These are phyloP conservation scores for Candida patagonica DNA, from an alignment of 805 yeast species.

Conservation along the genomic window DNA sequence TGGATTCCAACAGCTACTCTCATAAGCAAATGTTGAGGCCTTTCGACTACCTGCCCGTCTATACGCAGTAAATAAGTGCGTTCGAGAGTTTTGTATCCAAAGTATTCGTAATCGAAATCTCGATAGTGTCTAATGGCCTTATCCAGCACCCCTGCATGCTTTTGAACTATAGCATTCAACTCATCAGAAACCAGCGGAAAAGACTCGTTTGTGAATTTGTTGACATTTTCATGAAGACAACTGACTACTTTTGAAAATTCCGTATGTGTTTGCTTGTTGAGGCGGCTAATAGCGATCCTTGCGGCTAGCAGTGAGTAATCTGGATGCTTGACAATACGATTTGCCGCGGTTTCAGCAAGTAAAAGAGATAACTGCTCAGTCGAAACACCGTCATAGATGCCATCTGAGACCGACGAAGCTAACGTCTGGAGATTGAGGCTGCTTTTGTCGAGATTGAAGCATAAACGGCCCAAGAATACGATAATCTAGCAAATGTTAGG, in stretches of 20 bases:
- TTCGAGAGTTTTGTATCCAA: conserved; percentile 88
- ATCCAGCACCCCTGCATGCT: conserved; percentile 58
- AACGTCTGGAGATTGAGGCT: neutral
- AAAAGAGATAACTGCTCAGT: conserved; percentile 76
- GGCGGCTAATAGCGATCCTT: conserved; percentile 85
- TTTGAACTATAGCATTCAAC: conserved; percentile 52
- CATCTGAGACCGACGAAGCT: conserved; percentile 34
- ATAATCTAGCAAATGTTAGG: too few species aligned
- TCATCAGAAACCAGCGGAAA: conserved; percentile 65
- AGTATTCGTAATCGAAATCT: conserved; percentile 71
- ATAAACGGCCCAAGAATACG: neutral
- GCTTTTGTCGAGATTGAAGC: neutral
- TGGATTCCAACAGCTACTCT: conserved; percentile 92
- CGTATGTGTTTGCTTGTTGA: conserved; percentile 90
- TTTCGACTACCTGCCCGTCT: conserved; percentile 64
- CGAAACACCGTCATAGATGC: conserved; percentile 95
- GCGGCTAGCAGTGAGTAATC: conserved; percentile 94
- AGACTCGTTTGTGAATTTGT: conserved; percentile 65
- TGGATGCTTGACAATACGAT: conserved; percentile 97
- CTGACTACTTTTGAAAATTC: conserved; percentile 70
- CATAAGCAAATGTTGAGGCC: conserved; percentile 85
- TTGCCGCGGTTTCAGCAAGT: conserved; percentile 96
- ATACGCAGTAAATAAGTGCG: conserved; percentile 70
- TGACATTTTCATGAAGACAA: conserved; percentile 65
- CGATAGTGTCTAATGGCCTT: conserved; percentile 66